Conservation (phyloP, 805 yeast species). For the Yueomyces sp. region DNA sequence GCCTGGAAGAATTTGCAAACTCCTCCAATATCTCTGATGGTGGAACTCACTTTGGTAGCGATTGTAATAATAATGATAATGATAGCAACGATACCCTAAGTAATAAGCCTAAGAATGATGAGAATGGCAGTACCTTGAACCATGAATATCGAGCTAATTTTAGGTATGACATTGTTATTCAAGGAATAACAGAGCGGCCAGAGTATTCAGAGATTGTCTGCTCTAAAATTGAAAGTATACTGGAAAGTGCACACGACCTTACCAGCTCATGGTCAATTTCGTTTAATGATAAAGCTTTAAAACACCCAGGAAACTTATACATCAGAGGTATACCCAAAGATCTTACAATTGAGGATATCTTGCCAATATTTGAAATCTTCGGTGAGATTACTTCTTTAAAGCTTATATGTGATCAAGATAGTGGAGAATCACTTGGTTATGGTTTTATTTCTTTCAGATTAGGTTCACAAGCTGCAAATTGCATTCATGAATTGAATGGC, state of each 20-base stretch:
- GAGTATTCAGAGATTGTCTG: slow-evolving; percentile 4
- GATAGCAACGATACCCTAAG: slow-evolving; percentile 1
- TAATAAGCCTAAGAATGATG: not conserved
- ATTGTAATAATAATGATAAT: not conserved
- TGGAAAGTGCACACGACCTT: not conserved
- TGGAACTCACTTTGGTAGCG: not conserved
- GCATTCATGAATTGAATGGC: slow-evolving; percentile 44
- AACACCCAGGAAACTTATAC: slow-evolving; percentile 48
- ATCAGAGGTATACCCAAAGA: slow-evolving; percentile 34
- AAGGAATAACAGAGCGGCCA: slow-evolving; percentile 14
- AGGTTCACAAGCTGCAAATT: slow-evolving; percentile 46
- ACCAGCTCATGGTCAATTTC: slow-evolving; percentile 18
- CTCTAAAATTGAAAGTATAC: not conserved
- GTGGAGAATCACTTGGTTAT: slow-evolving; percentile 31
- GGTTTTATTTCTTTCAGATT: slow-evolving; percentile 57
- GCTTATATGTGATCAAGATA: slow-evolving; percentile 30
- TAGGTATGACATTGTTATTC: slow-evolving; percentile 14
- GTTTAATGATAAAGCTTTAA: slow-evolving; percentile 17
- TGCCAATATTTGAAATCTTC: slow-evolving; percentile 25
- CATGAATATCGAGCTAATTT: too few relatives aligned
- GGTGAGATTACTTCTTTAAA: slow-evolving; percentile 35
- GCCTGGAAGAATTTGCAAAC: slow-evolving; percentile 9
- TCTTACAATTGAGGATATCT: slow-evolving; percentile 27
- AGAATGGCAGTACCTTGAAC: slow-evolving; percentile 4
- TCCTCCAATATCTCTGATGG: not conserved